A percentile compares a stretch with the other conserved stretches of the same genome.
phyloP scores from a whole-genome alignment of 208 protist species.

The Herpetomonas muscarum region DNA sequence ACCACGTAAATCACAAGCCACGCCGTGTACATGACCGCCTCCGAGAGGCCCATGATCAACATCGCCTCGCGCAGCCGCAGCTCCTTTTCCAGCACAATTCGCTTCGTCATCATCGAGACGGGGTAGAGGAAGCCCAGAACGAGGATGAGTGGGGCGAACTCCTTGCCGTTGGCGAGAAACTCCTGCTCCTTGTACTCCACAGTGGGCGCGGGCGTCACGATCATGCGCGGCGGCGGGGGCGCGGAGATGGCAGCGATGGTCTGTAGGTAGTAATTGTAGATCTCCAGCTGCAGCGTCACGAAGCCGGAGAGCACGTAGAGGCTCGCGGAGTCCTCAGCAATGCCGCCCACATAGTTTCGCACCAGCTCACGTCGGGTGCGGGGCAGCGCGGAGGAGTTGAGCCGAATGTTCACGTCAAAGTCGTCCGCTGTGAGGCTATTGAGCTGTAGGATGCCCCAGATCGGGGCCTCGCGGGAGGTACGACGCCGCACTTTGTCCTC shows the following conservation, averaged over 20 bases:
- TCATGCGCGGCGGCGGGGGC: slow-evolving; percentile 12
- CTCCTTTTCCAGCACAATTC: slow-evolving; percentile 84
- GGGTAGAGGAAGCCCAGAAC: slow-evolving; percentile 76
- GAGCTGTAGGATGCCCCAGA: slow-evolving; percentile 47
- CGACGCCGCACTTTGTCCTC: slow-evolving; percentile 19
- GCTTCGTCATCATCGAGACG: slow-evolving; percentile 71
- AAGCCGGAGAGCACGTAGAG: slow-evolving; percentile 55
- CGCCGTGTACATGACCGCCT: slow-evolving; percentile 49
- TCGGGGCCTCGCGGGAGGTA: slow-evolving; percentile 22
- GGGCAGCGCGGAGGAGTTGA: slow-evolving; percentile 47
- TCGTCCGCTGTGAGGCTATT: slow-evolving; percentile 22
- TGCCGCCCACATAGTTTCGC: slow-evolving; percentile 27
- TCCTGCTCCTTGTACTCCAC: slow-evolving; percentile 32
- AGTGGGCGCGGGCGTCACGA: slow-evolving; percentile 41
- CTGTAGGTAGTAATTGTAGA: slow-evolving; percentile 38
- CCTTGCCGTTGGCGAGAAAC: slow-evolving; percentile 43
- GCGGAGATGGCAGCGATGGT: slow-evolving; percentile 26
- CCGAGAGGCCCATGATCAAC: slow-evolving; percentile 81
- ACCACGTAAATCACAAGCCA: slow-evolving; percentile 63
- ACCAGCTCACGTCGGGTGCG: slow-evolving; percentile 16
- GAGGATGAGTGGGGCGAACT: slow-evolving; percentile 58
- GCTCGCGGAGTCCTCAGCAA: slow-evolving; percentile 12
- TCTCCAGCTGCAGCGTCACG: slow-evolving; percentile 30
- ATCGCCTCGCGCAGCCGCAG: slow-evolving; percentile 75
- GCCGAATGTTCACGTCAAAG: slow-evolving; percentile 44